Evolutionary conservation across 495 filamentous ascomycete genomes (phyloP), one percentile per base, ranked within the genome.

Genomic region (Aspergillus avenaceus): DNA sequence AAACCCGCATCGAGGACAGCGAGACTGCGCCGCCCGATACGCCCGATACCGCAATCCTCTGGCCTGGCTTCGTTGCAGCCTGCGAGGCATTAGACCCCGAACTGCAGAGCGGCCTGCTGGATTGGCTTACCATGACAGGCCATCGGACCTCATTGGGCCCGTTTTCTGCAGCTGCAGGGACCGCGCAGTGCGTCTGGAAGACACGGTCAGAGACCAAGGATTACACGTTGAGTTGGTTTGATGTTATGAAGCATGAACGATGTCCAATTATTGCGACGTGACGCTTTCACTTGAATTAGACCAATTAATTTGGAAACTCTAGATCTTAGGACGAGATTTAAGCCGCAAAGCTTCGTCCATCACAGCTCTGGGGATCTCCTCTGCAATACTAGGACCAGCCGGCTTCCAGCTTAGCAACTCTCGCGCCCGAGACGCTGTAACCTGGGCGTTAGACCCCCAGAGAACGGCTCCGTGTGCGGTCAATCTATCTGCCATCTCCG

Each of bases 401-500:
- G 56, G 52, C 2, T 22, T 12, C 56, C 56, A 59, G 2, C 56
- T 53, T 23, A 59, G 53, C 0, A 53, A 7, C 31, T 59, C 49
- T 19, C 54, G 37, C 7, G 53, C 53, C 13, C 56, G 52, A 45
- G 46, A 27, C 2, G 45, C 52, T 27, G 45, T 28, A 24, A 49
- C 49, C 14, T 55, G 46, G 5, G 41, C 52, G 38, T 53, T 52
- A 0, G 49, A 45, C 4, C 78, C 81, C 69, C 73, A 79, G 11
- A 70, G 48, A 1, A 60, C 37, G 9, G 54, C 47, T 11, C 63
- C 63, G 19, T 47, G 56, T 9, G 45, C 34, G 23, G 27, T 54
- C 18, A 64, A 25, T 21, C 32, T 46, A 37, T 59, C 47, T 4
- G 54, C 52, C 5, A 56, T 57, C 9, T 49, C 37, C n/a, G 51